Percentiles rank a stretch among this genome's conserved stretches.
Evolutionary conservation across 768 basidiomycete species (phyloP).

Genomic region (Guyanaporus albipodus): DNA sequence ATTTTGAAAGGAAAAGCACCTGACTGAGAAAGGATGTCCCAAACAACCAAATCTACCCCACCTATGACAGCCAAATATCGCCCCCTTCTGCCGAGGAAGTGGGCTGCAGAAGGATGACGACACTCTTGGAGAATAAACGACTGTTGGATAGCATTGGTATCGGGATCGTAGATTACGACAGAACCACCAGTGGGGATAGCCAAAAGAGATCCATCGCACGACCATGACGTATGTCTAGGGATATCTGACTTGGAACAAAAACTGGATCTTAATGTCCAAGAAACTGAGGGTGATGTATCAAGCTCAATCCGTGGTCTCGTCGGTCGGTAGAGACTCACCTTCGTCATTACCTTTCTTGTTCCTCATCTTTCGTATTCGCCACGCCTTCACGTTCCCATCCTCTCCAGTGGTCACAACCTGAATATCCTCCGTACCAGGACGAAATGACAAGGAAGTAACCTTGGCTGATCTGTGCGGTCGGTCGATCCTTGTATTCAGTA

Average conservation of each 20-base stretch:
- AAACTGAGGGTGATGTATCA: constrained; percentile 28
- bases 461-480: constrained; percentile 70
- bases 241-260: constrained; percentile 64
- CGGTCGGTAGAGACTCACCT: constrained; percentile 37
- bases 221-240: constrained; percentile 71
- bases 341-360: constrained; percentile 47
- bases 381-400: constrained; percentile 76
- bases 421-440: constrained; percentile 39
- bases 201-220: constrained; percentile 81
- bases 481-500: constrained; percentile 85
- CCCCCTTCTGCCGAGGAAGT: constrained; percentile 71
- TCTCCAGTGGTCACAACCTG: constrained; percentile 70
- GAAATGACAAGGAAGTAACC: constrained; percentile 69
- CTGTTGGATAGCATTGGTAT: constrained; percentile 54
- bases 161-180: constrained; percentile 72
- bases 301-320: background rate
- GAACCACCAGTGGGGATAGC: constrained; percentile 65
- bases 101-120: constrained; percentile 38
- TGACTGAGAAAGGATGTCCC: constrained; percentile 64
- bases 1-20: constrained; percentile 38
- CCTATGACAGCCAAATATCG: constrained; percentile 63
- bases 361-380: constrained; percentile 56
- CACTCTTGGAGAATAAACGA: constrained; percentile 59
- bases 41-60: constrained; percentile 50
- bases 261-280: constrained; percentile 78